Evolutionary conservation across 345 rosid species (phyloP), one percentile per base, ranked within the genome.

Genomic region (Boechera retrofracta): DNA sequence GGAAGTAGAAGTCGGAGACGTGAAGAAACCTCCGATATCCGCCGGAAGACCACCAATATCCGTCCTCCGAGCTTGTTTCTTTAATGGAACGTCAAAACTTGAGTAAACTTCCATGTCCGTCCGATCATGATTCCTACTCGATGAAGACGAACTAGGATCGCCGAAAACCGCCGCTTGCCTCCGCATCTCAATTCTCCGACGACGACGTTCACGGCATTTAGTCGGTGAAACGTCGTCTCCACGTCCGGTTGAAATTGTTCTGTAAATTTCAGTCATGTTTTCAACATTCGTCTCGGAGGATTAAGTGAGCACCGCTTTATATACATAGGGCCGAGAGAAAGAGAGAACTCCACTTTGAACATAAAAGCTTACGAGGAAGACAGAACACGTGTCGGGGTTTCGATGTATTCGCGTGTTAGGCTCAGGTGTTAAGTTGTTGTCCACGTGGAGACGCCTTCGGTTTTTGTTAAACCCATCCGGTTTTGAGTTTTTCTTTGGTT

Each of bases 121-220:
- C 16, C n/a, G 32, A 62, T 58, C 71, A 16, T 67, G 75, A 54
- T 65, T 78, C 63, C 45, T 72, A 2, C 53, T 35, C 1, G 41
- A 26, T 0, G 58, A 64, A 0, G 51, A 62, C 2, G 77, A 57
- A 16, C 61, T 66, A 0, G 81, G 69, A 10, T 72, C 74, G 24
- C 77, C 58, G 4, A 67, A 53, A 59, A 56, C 54, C 1, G 81
- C 57, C 18, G 86, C 77, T 28, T 82, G 76, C 66, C 92, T 82
- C 81, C 92, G 86, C 89, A 89, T 84, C 79, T 79, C 53, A 2
- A 73, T 79, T 59, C 83, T 64, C 28, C 81, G 79, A 10, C 74
- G 73, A 47, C 85, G 83, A 13, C 81, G 83, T 21, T 76, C 78
- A 42, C 85, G 74, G 76, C 83, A 79, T 79, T 82, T 86, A 15